phyloP scores from a whole-genome alignment of 2,329 filamentous ascomycete genomes.

The Clonostachys rosea region DNA sequence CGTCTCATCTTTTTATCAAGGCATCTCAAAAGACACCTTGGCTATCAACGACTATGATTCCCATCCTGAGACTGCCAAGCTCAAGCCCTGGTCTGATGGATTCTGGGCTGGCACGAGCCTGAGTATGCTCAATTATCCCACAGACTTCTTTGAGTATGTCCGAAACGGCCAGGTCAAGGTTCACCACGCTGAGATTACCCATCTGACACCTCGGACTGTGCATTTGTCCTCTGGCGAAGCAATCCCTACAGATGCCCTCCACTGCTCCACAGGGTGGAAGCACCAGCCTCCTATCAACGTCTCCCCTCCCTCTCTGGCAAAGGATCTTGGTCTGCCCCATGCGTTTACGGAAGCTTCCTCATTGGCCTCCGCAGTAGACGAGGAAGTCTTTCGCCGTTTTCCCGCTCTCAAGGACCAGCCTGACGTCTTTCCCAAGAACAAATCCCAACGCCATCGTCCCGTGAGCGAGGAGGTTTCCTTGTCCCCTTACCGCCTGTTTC shows the following conservation, averaged over 20 bases:
- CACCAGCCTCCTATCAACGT: slow-evolving; percentile 28
- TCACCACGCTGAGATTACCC: slow-evolving; percentile 38
- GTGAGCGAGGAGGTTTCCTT: slow-evolving; percentile 5
- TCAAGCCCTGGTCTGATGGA: slow-evolving; percentile 31
- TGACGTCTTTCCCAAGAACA: neutral
- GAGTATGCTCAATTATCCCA: slow-evolving; percentile 48
- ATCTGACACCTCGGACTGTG: slow-evolving; percentile 29
- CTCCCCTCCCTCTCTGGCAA: no score
- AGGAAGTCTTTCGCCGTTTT: slow-evolving; percentile 8
- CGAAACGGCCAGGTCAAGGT: slow-evolving; percentile 38
- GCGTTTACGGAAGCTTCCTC: slow-evolving; percentile 1
- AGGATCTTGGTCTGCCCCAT: slow-evolving; percentile 7
- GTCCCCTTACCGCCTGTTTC: slow-evolving; percentile 12
- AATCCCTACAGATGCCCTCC: slow-evolving; percentile 36
- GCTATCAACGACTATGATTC: slow-evolving; percentile 37
- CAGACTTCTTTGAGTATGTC: slow-evolving; percentile 44
- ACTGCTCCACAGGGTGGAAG: slow-evolving; percentile 50
- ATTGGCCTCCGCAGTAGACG: slow-evolving; percentile 7
- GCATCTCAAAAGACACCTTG: slow-evolving; percentile 40
- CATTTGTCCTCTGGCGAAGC: slow-evolving; percentile 31
- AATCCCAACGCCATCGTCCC: slow-evolving; percentile 4
- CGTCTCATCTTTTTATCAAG: slow-evolving; percentile 41
- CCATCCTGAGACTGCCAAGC: slow-evolving; percentile 28
- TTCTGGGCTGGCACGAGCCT: slow-evolving; percentile 45
- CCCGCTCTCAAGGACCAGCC: slow-evolving; percentile 13